Evolutionary conservation across 208 protist genomes (phyloP).

Genomic region (Trypanosomatidae sp.): DNA sequence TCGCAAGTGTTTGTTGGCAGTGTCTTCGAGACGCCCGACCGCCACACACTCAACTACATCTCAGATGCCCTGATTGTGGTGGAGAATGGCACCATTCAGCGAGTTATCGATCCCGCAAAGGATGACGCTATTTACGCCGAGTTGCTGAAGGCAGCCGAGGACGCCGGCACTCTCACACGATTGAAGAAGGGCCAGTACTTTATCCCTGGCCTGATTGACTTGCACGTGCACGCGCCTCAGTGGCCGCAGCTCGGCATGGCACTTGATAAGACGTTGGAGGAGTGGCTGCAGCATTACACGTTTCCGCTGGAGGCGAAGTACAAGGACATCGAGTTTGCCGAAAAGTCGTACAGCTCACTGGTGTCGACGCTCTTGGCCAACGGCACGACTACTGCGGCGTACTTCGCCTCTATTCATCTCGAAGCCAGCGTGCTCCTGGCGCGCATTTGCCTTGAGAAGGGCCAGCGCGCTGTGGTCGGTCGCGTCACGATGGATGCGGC

Average conservation of each 20-base stretch:
- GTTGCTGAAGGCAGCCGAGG: conserved; percentile 22
- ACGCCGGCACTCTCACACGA: conserved; percentile 28
- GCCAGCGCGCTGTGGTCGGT: conserved; percentile 90
- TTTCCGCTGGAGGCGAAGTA: conserved; percentile 93
- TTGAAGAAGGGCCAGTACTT: conserved; percentile 55
- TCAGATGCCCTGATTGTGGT: conserved; percentile 50
- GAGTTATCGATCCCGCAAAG: conserved; percentile 43
- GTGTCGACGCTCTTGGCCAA: conserved; percentile 72
- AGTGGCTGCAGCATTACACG: conserved; percentile 93
- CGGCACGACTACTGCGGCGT: conserved; percentile 92
- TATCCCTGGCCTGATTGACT: conserved; percentile 93
- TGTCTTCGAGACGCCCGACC: conserved; percentile 55
- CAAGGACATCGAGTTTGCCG: conserved; percentile 69
- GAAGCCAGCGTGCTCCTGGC: conserved; percentile 79
- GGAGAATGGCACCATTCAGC: conserved; percentile 41
- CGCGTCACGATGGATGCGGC: conserved; percentile 90
- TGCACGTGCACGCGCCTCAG: conserved; percentile 94
- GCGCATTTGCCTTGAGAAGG: conserved; percentile 70
- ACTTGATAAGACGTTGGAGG: conserved; percentile 82
- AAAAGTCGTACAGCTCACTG: conserved; percentile 66
- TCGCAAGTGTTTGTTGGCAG: conserved; percentile 32
- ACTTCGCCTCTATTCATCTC: conserved; percentile 92
- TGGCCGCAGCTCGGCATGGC: conserved; percentile 88
- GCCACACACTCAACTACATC: conserved; percentile 40
- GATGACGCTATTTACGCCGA: conserved; percentile 20